phyloP scores from a whole-genome alignment of 495 filamentous ascomycete species.

The Aspergillus nanangensis region DNA sequence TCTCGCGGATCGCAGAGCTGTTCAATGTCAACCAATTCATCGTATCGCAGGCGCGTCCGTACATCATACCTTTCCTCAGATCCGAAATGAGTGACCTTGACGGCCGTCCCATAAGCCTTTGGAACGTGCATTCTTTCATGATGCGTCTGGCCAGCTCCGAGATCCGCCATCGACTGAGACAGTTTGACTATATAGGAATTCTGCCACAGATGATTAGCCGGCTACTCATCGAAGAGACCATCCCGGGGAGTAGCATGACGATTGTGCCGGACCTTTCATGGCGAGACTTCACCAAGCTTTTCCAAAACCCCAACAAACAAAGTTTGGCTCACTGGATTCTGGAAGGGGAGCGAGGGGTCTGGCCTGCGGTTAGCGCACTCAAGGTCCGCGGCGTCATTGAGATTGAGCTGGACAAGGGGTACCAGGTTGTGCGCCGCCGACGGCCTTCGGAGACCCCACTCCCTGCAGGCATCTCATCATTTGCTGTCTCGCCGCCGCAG shows the following conservation, averaged over 20 bases:
- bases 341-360: conserved; percentile 80
- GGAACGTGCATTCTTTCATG: conserved; percentile 56
- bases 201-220: conserved; percentile 66
- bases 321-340: conserved; percentile 81
- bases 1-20: conserved; percentile 79
- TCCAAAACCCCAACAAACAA: conserved; percentile 74
- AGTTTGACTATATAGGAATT: conserved; percentile 72
- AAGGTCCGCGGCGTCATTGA: conserved; percentile 83
- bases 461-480: neutral
- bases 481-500: too few species aligned
- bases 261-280: conserved; percentile 76
- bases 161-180: conserved; percentile 73
- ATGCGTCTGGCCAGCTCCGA: conserved; percentile 69
- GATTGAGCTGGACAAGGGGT: conserved; percentile 77
- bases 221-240: conserved; percentile 81
- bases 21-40: conserved; percentile 99
- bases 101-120: conserved; percentile 53
- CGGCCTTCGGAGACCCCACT: conserved; percentile 34
- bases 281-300: conserved; percentile 66
- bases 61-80: conserved; percentile 83
- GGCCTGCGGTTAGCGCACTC: conserved; percentile 84
- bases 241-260: conserved; percentile 76
- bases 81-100: conserved; percentile 76
- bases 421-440: conserved; percentile 68
- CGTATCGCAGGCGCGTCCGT: conserved; percentile 91